Evolutionary conservation across 1,284 basidiomycete species (phyloP).

Genomic region (Cystobasidium sp.): DNA sequence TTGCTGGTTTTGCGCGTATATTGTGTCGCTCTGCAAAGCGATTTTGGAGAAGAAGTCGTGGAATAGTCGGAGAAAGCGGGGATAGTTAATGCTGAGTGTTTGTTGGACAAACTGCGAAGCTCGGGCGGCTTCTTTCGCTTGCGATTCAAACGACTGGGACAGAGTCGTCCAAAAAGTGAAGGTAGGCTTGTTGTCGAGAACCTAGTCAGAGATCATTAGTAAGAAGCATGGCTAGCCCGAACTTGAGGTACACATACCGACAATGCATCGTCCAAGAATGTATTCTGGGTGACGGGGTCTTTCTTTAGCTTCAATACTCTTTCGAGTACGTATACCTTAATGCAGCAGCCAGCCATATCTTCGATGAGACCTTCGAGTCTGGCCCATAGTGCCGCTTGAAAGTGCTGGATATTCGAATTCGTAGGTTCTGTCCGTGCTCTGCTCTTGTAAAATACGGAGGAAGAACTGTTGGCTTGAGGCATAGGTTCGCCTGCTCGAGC

Average conservation of each 20-base stretch:
- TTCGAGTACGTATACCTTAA: conserved; percentile 93
- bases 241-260: conserved; percentile 62
- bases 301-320: conserved; percentile 88
- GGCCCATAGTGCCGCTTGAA: conserved; percentile 78
- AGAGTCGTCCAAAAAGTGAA: conserved; percentile 87
- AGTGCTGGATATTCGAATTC: conserved; percentile 76
- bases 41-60: conserved; percentile 96
- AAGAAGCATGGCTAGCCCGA: not conserved
- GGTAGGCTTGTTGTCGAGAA: conserved; percentile 86
- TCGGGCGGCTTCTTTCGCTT: conserved; percentile 70
- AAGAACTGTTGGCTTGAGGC: conserved; percentile 10
- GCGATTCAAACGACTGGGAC: conserved; percentile 75
- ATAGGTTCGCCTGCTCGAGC: conserved; percentile 27
- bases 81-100: conserved; percentile 81
- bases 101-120: conserved; percentile 83
- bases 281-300: conserved; percentile 72
- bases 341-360: conserved; percentile 86
- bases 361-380: conserved; percentile 80
- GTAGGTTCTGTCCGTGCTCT: conserved; percentile 83
- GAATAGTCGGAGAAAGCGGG: conserved; percentile 81
- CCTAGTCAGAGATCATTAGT: conserved; percentile 58
- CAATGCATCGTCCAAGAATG: conserved; percentile 90
- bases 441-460: conserved; percentile 67
- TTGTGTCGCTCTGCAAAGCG: conserved; percentile 88
- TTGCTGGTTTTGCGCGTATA: conserved; percentile 79